Evolutionary conservation across 805 yeast genomes (phyloP), one percentile per base, ranked within the genome.

Genomic region (Blastobotrys attinorum): DNA sequence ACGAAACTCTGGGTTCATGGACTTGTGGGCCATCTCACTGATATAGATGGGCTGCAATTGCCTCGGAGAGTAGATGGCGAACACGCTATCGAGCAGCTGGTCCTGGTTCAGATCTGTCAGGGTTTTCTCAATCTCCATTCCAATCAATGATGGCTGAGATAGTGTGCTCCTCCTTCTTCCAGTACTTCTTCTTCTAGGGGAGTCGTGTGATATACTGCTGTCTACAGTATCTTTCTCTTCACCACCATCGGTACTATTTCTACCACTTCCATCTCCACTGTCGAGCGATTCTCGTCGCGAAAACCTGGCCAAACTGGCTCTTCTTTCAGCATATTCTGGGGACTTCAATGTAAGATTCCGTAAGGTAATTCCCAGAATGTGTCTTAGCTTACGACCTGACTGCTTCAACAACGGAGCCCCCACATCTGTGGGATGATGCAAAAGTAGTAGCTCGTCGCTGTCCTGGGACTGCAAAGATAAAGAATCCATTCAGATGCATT

Each of bases 71-170:
- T 51, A 45, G 6, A 54, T 8, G 3, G 46, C 47, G 27, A 48
- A 45, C 23, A 40, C 39, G 15, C 44, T 47, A 42, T 54, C 50
- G 3, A 52, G 36, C 36, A 54, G 42, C 21, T 35, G 25, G 21
- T 51, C 39, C 49, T 54, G 38, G 51, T 48, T 46, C 39, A 63
- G 46, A 53, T 60, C 27, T 52, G 58, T 38, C 55, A 68, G 54
- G 53, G 60, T 42, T 43, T 51, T 55, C 45, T 65, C 51, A n/a
- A 49, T 22, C 31, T 41, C 45, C 2, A 29, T 33, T 16, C 31
- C 42, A 21, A 25, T 21, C 32, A 37, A 8, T 17, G 39, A 18
- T 36, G 33, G 22, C 31, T 7, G 34, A 7, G 10, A 7, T 8
- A 25, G 7, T 3, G 47, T 43, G 18, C 37, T 43, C 23, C 42